phyloP scores from a whole-genome alignment of 371 early-diverging fungal genomes.

The Chytridiales sp. region DNA sequence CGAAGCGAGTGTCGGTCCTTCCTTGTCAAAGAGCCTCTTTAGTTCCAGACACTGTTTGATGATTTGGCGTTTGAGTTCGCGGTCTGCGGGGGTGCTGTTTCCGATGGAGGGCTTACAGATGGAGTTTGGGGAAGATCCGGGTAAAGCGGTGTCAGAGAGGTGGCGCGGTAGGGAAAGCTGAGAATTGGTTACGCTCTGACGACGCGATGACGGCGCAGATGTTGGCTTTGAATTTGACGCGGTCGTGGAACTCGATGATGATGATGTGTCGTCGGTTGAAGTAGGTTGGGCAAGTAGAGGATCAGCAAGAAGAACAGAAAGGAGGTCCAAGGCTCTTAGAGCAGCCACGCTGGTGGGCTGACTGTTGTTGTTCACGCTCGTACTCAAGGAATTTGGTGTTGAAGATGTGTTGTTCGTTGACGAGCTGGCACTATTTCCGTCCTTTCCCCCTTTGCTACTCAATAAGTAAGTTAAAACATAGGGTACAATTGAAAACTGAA shows the following conservation, averaged over 20 bases:
- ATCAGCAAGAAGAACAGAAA: slow-evolving; percentile 18
- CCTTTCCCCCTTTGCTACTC: too few relatives aligned
- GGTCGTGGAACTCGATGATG: neutral
- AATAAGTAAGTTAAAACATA: too few relatives aligned
- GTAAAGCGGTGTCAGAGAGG: neutral
- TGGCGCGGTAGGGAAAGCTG: neutral
- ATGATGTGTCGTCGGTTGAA: neutral
- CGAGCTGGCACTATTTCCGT: too few relatives aligned
- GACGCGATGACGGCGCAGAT: slow-evolving; percentile 8
- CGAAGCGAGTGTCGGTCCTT: slow-evolving; percentile 17
- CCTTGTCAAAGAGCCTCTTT: slow-evolving; percentile 47
- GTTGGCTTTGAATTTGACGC: too few relatives aligned
- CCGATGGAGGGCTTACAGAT: neutral
- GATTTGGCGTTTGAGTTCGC: slow-evolving; percentile 31
- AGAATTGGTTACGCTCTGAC: neutral
- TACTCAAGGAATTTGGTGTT: too few relatives aligned
- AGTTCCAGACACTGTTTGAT: slow-evolving; percentile 38
- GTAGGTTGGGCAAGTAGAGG: neutral
- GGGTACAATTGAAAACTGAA: too few relatives aligned
- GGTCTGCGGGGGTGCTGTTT: slow-evolving; percentile 3
- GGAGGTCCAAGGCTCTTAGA: slow-evolving; percentile 24
- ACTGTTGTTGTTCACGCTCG: slow-evolving; percentile 18
- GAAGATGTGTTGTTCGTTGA: slow-evolving; percentile 3
- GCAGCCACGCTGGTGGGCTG: slow-evolving; percentile 17
- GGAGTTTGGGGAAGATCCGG: slow-evolving; percentile 12